These are phyloP conservation scores for Cystobasidium tubakii DNA, from an alignment of 768 basidiomycete genomes.

Conservation along the genomic window DNA sequence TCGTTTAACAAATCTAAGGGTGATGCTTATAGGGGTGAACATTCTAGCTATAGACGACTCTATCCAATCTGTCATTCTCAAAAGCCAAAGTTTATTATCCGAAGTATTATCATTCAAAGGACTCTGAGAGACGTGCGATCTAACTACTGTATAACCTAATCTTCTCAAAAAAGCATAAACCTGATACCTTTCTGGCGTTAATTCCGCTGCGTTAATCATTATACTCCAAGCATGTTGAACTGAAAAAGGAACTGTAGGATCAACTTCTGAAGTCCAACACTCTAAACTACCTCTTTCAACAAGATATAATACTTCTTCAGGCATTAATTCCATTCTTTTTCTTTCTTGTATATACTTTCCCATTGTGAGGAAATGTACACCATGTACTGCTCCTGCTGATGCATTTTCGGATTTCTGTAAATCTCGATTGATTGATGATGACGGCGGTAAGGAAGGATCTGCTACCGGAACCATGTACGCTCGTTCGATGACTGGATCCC, in stretches of 20 bases:
- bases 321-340: slow-evolving; percentile 75
- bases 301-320: slow-evolving; percentile 91
- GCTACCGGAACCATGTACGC: slow-evolving; percentile 48
- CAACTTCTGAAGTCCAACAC: slow-evolving; percentile 56
- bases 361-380: slow-evolving; percentile 74
- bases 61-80: background rate
- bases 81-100: background rate
- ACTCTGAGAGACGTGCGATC: slow-evolving; percentile 53
- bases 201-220: slow-evolving; percentile 70
- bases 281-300: slow-evolving; percentile 82
- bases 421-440: background rate
- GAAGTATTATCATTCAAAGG: background rate
- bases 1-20: background rate
- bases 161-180: slow-evolving; percentile 88
- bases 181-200: slow-evolving; percentile 83
- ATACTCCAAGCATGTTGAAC: slow-evolving; percentile 83
- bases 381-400: slow-evolving; percentile 52
- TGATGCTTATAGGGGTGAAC: background rate
- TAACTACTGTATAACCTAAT: slow-evolving; percentile 78
- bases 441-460: slow-evolving; percentile 33
- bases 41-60: background rate
- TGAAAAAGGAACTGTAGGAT: slow-evolving; percentile 60
- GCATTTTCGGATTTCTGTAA: background rate
- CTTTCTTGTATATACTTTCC: slow-evolving; percentile 58
- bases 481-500: slow-evolving; percentile 63